Evolutionary conservation across 495 filamentous ascomycete species (phyloP), one percentile per base, ranked within the genome.

Genomic region (Geopyxis carbonaria): DNA sequence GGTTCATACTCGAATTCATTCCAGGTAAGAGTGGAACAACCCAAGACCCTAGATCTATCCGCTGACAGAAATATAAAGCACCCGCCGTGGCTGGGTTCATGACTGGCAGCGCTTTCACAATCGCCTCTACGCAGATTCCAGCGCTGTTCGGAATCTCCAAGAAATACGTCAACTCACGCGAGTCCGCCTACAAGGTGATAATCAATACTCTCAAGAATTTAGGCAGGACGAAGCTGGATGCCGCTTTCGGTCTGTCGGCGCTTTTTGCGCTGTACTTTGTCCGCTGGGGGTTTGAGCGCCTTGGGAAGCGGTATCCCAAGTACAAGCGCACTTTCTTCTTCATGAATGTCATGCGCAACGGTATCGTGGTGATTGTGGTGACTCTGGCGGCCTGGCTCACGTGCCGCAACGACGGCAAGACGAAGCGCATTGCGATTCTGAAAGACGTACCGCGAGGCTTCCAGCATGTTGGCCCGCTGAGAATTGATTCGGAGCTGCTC

Each of bases 1-100:
- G 67, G n/a, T 69, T 59, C 41, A 56, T 71, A 31, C 59, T 71
- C 34, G 67, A 71, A 45, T 61, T 69, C 38, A 71, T 71, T 24
- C 64, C 67, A 64, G 27, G 59, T 63, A 20, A 14, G n/a, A n/a
- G n/a, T n/a, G n/a, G n/a, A n/a, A n/a, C n/a, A 22, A 10, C 9
- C 19, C 2, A 34, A 7, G 9, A 13, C 25, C 7, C 7, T 7
- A 28, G 25, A 7, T 28, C 13, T 41, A 29, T 15, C 43, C 45
- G 13, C 45, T 23, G 34, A 13, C 24, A 23, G 30, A 7, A 30
- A 20, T 15, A 25, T 31, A 31, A 22, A 53, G 50, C 51, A 16
- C 51, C 51, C 4, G 63, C 66, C 37, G 67, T 71, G 33, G 58
- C 56, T 24, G 58, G 66, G 21, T 71, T 71, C 50, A 68, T 71